Evolutionary conservation across 352 stramenopile genomes (phyloP).

Genomic region (Pythium scleroteichum): DNA sequence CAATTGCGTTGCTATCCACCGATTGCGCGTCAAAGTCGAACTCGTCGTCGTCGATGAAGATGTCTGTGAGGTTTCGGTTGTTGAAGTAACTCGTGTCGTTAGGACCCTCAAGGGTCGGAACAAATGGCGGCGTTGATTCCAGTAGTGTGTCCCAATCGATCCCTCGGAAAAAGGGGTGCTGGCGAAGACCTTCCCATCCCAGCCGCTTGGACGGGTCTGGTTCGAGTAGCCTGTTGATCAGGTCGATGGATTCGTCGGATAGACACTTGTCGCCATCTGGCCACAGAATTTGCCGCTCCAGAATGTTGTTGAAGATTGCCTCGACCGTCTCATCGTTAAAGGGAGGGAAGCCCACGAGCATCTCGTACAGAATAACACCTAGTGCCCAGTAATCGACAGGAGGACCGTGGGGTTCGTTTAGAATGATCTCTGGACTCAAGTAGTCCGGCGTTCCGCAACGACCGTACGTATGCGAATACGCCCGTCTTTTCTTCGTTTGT

Average conservation of each 20-base stretch:
- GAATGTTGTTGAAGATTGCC: conserved; percentile 86
- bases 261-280: conserved; percentile 87
- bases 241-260: conserved; percentile 74
- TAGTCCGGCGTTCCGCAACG: conserved; percentile 89
- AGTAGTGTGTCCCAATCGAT: conserved; percentile 85
- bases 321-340: conserved; percentile 91
- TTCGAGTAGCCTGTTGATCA: conserved; percentile 83
- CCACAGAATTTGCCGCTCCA: conserved; percentile 84
- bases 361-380: conserved; percentile 91
- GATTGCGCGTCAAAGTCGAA: conserved; percentile 59
- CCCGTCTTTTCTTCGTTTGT: conserved; percentile 41
- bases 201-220: conserved; percentile 63
- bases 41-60: conserved; percentile 85
- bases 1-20: conserved; percentile 28
- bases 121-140: conserved; percentile 79
- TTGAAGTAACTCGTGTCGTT: conserved; percentile 92
- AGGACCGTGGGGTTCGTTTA: conserved; percentile 61
- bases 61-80: conserved; percentile 84
- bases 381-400: conserved; percentile 90
- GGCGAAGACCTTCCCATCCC: conserved; percentile 60
- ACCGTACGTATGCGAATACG: conserved; percentile 59
- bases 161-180: conserved; percentile 72
- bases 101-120: conserved; percentile 81
- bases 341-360: conserved; percentile 86
- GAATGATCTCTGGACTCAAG: conserved; percentile 88